A percentile compares a stretch with the other conserved stretches of the same genome.
Evolutionary conservation across 805 yeast species (phyloP).

Genomic region (Starmerella potacharoeniae): DNA sequence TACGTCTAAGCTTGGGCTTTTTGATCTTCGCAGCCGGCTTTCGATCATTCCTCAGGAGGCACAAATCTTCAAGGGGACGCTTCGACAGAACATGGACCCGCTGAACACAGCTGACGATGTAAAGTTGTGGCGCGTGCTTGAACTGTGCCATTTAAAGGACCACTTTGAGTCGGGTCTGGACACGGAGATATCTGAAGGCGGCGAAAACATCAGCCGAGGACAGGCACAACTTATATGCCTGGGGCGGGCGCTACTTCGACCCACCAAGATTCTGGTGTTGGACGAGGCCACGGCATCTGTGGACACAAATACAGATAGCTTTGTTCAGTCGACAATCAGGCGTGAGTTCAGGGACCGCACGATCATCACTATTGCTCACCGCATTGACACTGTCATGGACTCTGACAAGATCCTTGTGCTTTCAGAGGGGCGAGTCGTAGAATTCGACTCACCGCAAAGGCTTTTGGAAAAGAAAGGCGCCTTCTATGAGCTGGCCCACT

Average conservation of each 20-base stretch:
- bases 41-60: conserved; percentile 72
- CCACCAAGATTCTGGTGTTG: conserved; percentile 52
- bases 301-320: conserved; percentile 66
- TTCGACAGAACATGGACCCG: conserved; percentile 59
- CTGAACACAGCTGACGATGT: conserved; percentile 42
- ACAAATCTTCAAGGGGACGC: conserved; percentile 54
- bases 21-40: conserved; percentile 45
- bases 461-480: conserved; percentile 43
- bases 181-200: conserved; percentile 50
- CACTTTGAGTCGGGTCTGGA: conserved; percentile 36
- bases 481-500: conserved; percentile 8
- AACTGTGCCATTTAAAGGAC: conserved; percentile 45
- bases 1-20: conserved; percentile 43
- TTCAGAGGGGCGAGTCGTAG: conserved; percentile 34
- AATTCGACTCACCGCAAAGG: conserved; percentile 53
- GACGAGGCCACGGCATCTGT: conserved; percentile 62
- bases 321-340: conserved; percentile 55
- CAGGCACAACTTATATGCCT: conserved; percentile 71
- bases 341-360: conserved; percentile 56
- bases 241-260: conserved; percentile 60
- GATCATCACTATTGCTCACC: conserved; percentile 69
- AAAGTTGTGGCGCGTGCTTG: conserved; percentile 47
- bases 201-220: conserved; percentile 70
- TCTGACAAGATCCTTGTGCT: conserved; percentile 58
- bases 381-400: conserved; percentile 54